Evolutionary conservation across 1,284 basidiomycete species (phyloP), one percentile per base, ranked within the genome.

Genomic region (Trametes versicolor): DNA sequence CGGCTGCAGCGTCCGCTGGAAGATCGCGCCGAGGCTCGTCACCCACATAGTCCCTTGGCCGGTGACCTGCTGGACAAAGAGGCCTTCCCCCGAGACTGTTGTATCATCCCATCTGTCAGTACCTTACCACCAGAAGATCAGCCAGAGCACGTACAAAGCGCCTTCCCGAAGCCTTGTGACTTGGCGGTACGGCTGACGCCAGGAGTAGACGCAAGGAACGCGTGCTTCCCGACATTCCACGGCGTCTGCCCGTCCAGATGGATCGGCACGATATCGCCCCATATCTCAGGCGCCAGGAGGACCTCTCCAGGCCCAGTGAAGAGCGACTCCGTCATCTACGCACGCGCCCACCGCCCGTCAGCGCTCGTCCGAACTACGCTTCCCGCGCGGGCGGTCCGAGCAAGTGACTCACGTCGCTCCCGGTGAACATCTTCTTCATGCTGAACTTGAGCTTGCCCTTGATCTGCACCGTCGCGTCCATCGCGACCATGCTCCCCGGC

Each of bases 241-340:
- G 69, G 57, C 9, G 70, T 68, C 12, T 62, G 53, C 5, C 75
- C 75, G 45, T 78, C 74, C 25, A 77, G 58, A 2, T 64, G 65
- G 61, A 78, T 76, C 39, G 74, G 73, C 0, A 76, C 71, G 63
- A 78, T 70, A 60, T 78, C 77, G 25, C 76, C 77, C 77, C 76
- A 78, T 4, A 72, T 74, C 59, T 77, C 76, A 4, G 77, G 76
- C 13, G 76, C 74, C 48, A 78, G 58, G 23, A 78, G 55, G 34
- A 78, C 74, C 54, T 78, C 76, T 0, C 76, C 76, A 1, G 75
- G 75, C 8, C 76, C 76, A 10, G 69, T 72, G 67, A 76, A 76
- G 55, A 64, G 65, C 7, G 73, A 73, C 60, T 75, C 73, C 0
- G 75, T 66, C 63, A 77, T 63, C 71, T 76, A 27, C n/a, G n/a